A percentile compares a stretch with the other conserved stretches of the same genome.
These are phyloP conservation scores for Penicillium sp. DNA, from an alignment of 2,329 filamentous ascomycete species.

Conservation along the genomic window DNA sequence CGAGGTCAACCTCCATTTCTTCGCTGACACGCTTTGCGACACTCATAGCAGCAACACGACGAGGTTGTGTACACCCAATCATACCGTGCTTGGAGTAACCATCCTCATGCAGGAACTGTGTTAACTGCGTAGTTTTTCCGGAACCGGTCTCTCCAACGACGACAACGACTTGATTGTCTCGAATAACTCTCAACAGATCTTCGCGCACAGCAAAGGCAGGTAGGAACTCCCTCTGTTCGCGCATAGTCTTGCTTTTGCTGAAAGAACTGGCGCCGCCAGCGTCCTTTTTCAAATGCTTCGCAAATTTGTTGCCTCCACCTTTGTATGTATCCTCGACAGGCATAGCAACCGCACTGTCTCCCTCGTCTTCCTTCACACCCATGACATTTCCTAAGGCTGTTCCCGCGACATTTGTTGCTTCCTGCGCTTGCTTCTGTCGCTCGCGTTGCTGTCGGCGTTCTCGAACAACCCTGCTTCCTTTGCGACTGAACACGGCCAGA, in stretches of 20 bases:
- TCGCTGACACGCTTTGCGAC: constrained; percentile 97
- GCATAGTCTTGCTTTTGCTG: constrained; percentile 85
- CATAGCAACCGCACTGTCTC: constrained; percentile 79
- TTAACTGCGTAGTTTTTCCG: constrained; percentile 95
- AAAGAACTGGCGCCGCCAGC: constrained; percentile 83
- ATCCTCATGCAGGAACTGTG: constrained; percentile 94
- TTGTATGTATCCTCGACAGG: constrained; percentile 71
- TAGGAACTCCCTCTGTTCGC: constrained; percentile 88
- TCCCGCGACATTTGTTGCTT: constrained; percentile 89
- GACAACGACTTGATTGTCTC: constrained; percentile 96
- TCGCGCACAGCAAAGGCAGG: constrained; percentile 96
- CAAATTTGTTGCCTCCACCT: constrained; percentile 72
- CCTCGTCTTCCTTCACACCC: constrained; percentile 88
- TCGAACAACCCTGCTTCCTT: constrained; percentile 89
- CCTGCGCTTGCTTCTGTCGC: constrained; percentile 88
- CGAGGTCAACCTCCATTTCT: constrained; percentile 94
- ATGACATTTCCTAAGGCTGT: constrained; percentile 93
- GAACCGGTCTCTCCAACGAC: constrained; percentile 97
- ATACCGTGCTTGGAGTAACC: constrained; percentile 85
- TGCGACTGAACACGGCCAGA: constrained; percentile 96
- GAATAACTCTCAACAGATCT: constrained; percentile 84
- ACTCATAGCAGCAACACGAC: constrained; percentile 97
- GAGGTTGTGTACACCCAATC: constrained; percentile 95
- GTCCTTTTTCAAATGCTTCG: constrained; percentile 83
- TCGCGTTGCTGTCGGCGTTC: constrained; percentile 91